phyloP scores from a whole-genome alignment of 805 yeast species.

The Monosporozyma unispora region DNA sequence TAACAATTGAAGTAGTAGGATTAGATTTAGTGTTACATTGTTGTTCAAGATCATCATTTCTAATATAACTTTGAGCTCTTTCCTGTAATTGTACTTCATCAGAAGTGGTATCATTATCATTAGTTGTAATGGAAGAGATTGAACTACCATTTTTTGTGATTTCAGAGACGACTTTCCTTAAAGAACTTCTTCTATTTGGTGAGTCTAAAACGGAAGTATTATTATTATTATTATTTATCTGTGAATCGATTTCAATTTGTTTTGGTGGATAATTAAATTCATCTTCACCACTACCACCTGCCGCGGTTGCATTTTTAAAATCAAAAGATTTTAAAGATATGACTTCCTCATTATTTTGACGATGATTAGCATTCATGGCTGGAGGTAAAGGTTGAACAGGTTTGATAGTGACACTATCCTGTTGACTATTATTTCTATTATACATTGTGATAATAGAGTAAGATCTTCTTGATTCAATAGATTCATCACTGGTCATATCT shows the following conservation, averaged over 20 bases:
- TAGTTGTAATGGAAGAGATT: not conserved
- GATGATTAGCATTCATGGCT: not conserved
- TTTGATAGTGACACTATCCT: not conserved
- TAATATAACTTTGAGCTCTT: not conserved
- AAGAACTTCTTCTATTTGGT: not conserved
- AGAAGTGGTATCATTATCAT: constrained; percentile 1
- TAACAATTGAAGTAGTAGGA: not conserved
- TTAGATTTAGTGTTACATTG: not conserved
- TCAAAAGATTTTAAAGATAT: not conserved
- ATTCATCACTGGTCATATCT: constrained; percentile 12
- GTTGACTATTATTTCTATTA: not conserved
- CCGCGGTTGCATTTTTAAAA: not conserved
- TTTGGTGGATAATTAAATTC: not conserved
- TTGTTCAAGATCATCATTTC: not conserved
- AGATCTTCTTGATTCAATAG: constrained; percentile 6
- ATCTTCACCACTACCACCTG: not conserved
- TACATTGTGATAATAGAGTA: not conserved
- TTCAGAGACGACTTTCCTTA: not conserved
- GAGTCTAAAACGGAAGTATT: not conserved
- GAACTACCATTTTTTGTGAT: not conserved
- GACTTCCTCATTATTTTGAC: not conserved
- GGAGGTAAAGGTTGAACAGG: not conserved
- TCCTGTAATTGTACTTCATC: not conserved
- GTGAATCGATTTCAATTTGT: not conserved
- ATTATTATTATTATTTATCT: not conserved